Evolutionary conservation across 2,329 filamentous ascomycete species (phyloP), one percentile per base, ranked within the genome.

Genomic region (Penicillium sp.): DNA sequence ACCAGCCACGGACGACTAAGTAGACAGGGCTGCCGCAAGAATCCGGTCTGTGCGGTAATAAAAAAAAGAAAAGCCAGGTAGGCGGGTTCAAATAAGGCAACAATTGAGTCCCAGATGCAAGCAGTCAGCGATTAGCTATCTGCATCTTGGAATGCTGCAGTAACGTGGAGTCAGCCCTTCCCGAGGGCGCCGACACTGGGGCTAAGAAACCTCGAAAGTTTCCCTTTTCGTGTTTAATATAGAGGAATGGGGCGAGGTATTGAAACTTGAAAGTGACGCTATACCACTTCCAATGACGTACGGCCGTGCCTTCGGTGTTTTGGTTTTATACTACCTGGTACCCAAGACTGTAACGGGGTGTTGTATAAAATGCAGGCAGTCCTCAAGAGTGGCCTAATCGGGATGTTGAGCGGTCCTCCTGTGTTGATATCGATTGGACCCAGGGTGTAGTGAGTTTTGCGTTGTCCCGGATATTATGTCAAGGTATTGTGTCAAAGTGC

Each of bases 141-240:
- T 74, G 73, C 73, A 75, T 75, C 66, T 75, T 75, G 72, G 64
- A 71, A 68, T 66, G 66, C 64, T 56, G 57, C 69, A 71, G 66
- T 64, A 66, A 71, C 69, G 68, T 68, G 68, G 65, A 71, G 70
- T 60, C 68, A 59, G 69, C 70, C 65, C 72, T 74, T 63, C 69
- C 70, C 62, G 71, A 72, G 70, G 72, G 70, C 71, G 64, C 65
- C 69, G 68, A 66, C 64, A 65, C 60, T 35, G 40, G 28, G 52
- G 46, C 45, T 35, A n/a, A 48, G 38, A 42, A 35, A 43, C 33
- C 33, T 55, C 24, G 52, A 55, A 18, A 16, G 30, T 21, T 47
- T 53, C 45, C 20, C 8, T 42, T 28, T 48, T 48, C n/a, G 18
- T 33, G 28, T 33, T 30, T n/a, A 47, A 14, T 26, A 20, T 18